Evolutionary conservation across 2,329 filamentous ascomycete species (phyloP).

Genomic region (Tolypocladium tundrense): DNA sequence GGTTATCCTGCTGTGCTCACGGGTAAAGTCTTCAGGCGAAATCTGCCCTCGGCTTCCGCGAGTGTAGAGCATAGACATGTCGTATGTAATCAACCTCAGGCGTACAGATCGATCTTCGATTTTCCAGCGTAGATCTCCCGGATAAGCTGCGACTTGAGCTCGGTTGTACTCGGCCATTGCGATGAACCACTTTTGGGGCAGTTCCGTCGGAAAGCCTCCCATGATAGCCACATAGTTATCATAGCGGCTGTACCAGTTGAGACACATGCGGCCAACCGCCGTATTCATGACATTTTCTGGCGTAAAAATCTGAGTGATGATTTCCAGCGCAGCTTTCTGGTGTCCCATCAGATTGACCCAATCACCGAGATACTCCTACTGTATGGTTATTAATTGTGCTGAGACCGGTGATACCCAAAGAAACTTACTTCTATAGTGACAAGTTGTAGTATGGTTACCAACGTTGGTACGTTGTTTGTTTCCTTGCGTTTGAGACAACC

Average conservation of each 20-base stretch:
- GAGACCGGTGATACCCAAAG: not conserved
- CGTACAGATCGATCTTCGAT: constrained; percentile 57
- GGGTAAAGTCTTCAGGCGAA: constrained; percentile 50
- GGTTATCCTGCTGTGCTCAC: constrained; percentile 47
- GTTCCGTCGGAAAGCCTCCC: constrained; percentile 63
- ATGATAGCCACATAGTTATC: constrained; percentile 78
- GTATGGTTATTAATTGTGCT: constrained; percentile 1
- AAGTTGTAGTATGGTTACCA: constrained; percentile 82
- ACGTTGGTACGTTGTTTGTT: constrained; percentile 59
- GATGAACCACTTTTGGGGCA: constrained; percentile 72
- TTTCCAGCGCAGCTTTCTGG: constrained; percentile 77
- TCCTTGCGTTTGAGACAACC: constrained; percentile 60
- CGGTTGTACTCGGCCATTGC: constrained; percentile 53
- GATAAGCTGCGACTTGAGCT: constrained; percentile 46
- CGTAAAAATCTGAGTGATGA: constrained; percentile 68
- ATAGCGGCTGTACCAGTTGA: constrained; percentile 86
- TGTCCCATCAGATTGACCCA: constrained; percentile 92
- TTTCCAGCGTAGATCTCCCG: constrained; percentile 53
- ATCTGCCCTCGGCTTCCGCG: constrained; percentile 55
- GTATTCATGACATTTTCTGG: constrained; percentile 65
- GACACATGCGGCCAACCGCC: constrained; percentile 59
- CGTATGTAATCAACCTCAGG: constrained; percentile 63
- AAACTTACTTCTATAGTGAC: constrained; percentile 77
- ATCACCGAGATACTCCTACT: constrained; percentile 84
- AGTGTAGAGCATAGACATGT: constrained; percentile 71